A percentile compares a stretch with the other conserved stretches of the same genome.
phyloP scores from a whole-genome alignment of 805 yeast genomes.

The Nakazawaea anatomiae region DNA sequence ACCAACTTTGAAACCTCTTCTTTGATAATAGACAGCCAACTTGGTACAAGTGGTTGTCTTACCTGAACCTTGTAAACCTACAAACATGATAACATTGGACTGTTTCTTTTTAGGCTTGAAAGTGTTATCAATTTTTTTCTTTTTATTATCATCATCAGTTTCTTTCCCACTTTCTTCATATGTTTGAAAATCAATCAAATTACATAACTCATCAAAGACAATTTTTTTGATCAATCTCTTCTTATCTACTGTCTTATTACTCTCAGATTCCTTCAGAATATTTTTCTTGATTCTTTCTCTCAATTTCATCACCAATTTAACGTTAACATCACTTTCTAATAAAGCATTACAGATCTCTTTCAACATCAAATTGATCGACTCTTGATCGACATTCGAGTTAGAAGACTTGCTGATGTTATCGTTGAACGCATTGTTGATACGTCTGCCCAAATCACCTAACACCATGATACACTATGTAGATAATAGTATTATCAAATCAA shows the following conservation, averaged over 20 bases:
- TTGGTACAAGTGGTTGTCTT: conserved; percentile 97
- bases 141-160: background rate
- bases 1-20: conserved; percentile 92
- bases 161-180: conserved; percentile 28
- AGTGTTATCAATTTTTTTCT: conserved; percentile 26
- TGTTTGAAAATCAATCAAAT: conserved; percentile 65
- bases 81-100: conserved; percentile 87
- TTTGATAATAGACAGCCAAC: conserved; percentile 88
- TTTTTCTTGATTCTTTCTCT: conserved; percentile 64
- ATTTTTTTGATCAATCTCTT: conserved; percentile 83
- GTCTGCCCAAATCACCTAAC: conserved; percentile 71
- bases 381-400: conserved; percentile 48
- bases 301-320: conserved; percentile 70
- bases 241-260: conserved; percentile 56
- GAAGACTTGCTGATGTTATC: conserved; percentile 47
- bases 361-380: conserved; percentile 63
- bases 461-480: conserved; percentile 47
- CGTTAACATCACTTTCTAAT: conserved; percentile 90
- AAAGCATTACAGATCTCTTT: conserved; percentile 89
- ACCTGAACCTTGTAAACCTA: conserved; percentile 98
- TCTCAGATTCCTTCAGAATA: conserved; percentile 45
- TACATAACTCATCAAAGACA: conserved; percentile 88
- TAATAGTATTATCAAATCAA: no score
- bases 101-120: conserved; percentile 85
- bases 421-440: conserved; percentile 69